Evolutionary conservation across 352 stramenopile species (phyloP).

Genomic region (Lagenidium giganteum): DNA sequence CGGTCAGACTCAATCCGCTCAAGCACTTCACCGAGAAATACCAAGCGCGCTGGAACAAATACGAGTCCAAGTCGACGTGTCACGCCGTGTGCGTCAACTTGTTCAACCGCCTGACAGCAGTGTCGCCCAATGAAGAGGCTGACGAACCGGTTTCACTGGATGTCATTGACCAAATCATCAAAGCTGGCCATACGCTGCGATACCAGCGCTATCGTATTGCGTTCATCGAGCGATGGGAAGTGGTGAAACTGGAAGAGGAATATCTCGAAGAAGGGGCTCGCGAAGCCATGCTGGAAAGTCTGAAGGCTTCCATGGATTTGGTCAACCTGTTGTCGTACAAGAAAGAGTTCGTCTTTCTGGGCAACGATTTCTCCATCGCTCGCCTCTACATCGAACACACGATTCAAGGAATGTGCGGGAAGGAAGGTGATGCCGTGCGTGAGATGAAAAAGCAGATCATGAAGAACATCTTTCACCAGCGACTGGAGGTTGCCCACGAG

Average conservation of each 20-base stretch:
- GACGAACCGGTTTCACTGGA: constrained; percentile 50
- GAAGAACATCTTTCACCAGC: constrained; percentile 42
- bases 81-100: constrained; percentile 3
- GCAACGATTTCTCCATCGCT: constrained; percentile 46
- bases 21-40: no score
- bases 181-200: constrained; percentile 39
- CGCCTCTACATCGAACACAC: constrained; percentile 65
- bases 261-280: constrained; percentile 30
- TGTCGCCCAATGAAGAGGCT: no score
- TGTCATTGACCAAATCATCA: constrained; percentile 38
- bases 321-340: constrained; percentile 76
- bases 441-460: constrained; percentile 57
- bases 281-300: constrained; percentile 18
- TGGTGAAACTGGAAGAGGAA: constrained; percentile 29
- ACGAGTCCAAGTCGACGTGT: constrained; percentile 6
- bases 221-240: constrained; percentile 55
- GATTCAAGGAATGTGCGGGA: constrained; percentile 41
- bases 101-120: no score
- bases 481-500: constrained; percentile 45
- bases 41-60: no score
- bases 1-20: no score
- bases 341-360: constrained; percentile 62
- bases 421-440: constrained; percentile 32
- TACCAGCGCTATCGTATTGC: constrained; percentile 58
- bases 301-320: constrained; percentile 62